These are phyloP conservation scores for Prunus padus DNA, from an alignment of 306 rosid genomes.

Conservation along the genomic window DNA sequence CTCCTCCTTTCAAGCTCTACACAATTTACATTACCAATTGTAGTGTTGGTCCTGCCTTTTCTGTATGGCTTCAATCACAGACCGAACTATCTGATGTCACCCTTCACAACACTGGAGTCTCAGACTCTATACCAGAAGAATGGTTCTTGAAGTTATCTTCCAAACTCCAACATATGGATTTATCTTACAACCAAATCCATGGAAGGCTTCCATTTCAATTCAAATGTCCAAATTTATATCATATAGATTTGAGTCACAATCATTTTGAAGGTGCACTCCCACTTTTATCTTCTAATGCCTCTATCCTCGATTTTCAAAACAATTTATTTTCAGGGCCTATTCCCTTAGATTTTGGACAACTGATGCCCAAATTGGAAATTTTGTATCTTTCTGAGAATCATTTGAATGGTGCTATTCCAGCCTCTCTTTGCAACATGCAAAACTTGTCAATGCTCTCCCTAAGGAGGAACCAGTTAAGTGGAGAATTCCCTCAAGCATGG, in stretches of 20 bases:
- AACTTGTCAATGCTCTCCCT: background rate
- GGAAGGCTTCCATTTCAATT: background rate
- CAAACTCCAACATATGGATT: background rate
- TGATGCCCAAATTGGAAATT: background rate
- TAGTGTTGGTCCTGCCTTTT: background rate
- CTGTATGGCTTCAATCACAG: background rate
- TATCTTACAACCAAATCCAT: background rate
- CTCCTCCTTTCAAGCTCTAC: slow-evolving; percentile 8
- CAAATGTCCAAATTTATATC: background rate
- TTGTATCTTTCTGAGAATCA: background rate
- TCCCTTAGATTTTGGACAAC: background rate
- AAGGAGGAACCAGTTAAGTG: background rate
- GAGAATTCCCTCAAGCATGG: background rate
- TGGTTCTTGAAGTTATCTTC: background rate
- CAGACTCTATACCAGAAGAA: background rate
- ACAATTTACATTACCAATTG: background rate
- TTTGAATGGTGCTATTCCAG: background rate
- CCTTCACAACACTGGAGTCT: background rate
- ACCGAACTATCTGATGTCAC: background rate
- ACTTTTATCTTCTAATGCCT: background rate
- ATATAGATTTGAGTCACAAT: background rate
- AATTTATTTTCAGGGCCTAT: background rate
- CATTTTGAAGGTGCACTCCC: background rate
- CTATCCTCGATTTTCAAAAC: rapidly evolving
- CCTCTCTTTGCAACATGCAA: background rate